Evolutionary conservation across 768 basidiomycete genomes (phyloP), one percentile per base, ranked within the genome.

Genomic region (Tricholoma flavovirens): DNA sequence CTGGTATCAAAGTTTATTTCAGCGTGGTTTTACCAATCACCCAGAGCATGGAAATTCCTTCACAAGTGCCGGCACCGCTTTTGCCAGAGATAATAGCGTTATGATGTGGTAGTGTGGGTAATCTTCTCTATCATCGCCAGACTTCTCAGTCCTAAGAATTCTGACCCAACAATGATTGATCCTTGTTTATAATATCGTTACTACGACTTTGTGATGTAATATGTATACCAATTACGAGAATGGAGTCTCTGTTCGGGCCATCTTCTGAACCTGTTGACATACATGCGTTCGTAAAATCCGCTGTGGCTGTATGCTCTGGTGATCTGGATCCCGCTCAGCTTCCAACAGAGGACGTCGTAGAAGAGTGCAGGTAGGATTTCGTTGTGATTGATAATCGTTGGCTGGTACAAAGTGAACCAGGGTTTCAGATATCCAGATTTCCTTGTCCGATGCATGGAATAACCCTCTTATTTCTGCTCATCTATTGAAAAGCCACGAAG

Each of bases 201-300:
- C n/a, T n/a, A n/a, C n/a, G n/a, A n/a, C n/a, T n/a, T n/a, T n/a
- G 5, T 26, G 24, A 26, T 5, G 24, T 26, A 26, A 26, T 26
- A 26, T 26, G 5, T 26, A 26, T n/a, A n/a, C 29, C 8, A 4
- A 4, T 29, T 29, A 29, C 8, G 5, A 10, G 35, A 4, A 54
- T 62, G 24, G 82, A 84, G 59, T 82, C 78, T 30, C 73, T 79
- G 54, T 83, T 87, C 67, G 86, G 86, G 0, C 86, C 85, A 42
- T 72, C 84, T 19, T 88, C 86, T 38, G 77, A 84, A 32, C 70
- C 62, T 22, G 74, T 87, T 30, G 66, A 80, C 45, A 59, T 87
- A 45, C 65, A 63, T 24, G 67, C 67, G 1, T 86, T 86, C 61
- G 57, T 80, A 12, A 67, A 72, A 11, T 63, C 71, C 50, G 70